Percentiles rank a stretch among this genome's conserved stretches.
Evolutionary conservation across 2,329 filamentous ascomycete species (phyloP).

Genomic region (Sporothrix humicola): DNA sequence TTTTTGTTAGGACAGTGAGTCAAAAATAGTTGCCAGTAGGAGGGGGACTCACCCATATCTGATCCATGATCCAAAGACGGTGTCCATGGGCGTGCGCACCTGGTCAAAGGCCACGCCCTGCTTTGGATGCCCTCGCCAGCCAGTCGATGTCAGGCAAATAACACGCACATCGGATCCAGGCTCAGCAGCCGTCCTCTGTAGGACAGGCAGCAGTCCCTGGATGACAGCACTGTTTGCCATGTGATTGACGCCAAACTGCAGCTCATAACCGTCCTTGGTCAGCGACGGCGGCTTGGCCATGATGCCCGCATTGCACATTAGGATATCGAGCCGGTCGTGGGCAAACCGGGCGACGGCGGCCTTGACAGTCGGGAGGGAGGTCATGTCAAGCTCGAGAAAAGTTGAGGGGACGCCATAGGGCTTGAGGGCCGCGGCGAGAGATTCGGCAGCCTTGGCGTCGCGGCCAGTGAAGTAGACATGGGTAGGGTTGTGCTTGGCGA

Average conservation of each 20-base stretch:
- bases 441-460: conserved; percentile 47
- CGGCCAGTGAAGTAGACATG: conserved; percentile 46
- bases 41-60: conserved; percentile 40
- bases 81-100: conserved; percentile 40
- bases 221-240: conserved; percentile 53
- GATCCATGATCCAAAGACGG: conserved; percentile 37
- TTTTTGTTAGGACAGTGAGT: not conserved
- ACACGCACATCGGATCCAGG: conserved; percentile 41
- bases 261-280: conserved; percentile 53
- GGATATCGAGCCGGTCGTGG: conserved; percentile 50
- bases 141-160: conserved; percentile 40
- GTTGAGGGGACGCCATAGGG: conserved; percentile 37
- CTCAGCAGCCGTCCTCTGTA: conserved; percentile 39
- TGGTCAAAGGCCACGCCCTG: conserved; percentile 41
- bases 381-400: conserved; percentile 51
- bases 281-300: conserved; percentile 47
- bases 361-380: conserved; percentile 49
- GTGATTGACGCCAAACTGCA: conserved; percentile 55
- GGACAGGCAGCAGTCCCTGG: conserved; percentile 43
- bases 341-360: conserved; percentile 44
- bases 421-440: conserved; percentile 43
- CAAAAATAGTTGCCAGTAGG: not conserved
- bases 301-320: conserved; percentile 54
- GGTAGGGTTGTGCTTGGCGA: conserved; percentile 48
- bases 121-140: conserved; percentile 38